A percentile compares a stretch with the other conserved stretches of the same genome.
These are phyloP conservation scores for Naematelia aurantialba DNA, from an alignment of 768 basidiomycete species.

Conservation along the genomic window DNA sequence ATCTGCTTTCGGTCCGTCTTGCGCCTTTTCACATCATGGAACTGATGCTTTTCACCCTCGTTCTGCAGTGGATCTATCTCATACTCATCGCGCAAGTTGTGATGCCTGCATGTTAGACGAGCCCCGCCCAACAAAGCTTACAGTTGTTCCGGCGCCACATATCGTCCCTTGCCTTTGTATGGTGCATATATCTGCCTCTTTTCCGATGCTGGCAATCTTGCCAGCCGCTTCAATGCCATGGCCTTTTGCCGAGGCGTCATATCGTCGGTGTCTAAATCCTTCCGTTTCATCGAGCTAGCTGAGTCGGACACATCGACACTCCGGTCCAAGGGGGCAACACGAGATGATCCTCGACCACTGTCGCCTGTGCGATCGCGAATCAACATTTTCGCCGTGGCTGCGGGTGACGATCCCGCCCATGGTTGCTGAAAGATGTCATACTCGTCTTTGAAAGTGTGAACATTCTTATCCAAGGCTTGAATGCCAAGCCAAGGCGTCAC, in stretches of 20 bases:
- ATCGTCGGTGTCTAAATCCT: conserved; percentile 11
- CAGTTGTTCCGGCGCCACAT: conserved; percentile 32
- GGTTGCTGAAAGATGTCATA: not conserved
- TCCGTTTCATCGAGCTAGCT: not conserved
- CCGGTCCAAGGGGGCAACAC: not conserved
- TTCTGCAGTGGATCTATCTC: conserved; percentile 67
- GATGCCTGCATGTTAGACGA: conserved; percentile 3
- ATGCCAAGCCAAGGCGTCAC: not conserved
- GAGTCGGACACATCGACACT: not conserved
- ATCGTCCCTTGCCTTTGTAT: conserved; percentile 46
- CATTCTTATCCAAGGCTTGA: not conserved
- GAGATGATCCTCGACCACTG: not conserved
- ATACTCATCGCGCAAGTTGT: conserved; percentile 56
- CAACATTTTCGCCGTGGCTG: not conserved
- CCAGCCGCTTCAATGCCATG: conserved; percentile 21
- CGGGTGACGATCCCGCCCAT: not conserved
- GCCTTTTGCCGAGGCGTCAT: conserved; percentile 33
- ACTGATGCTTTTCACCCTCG: conserved; percentile 64
- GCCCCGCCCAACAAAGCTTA: conserved; percentile 12
- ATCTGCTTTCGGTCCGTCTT: conserved; percentile 63
- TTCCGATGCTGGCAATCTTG: conserved; percentile 26
- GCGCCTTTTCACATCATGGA: conserved; percentile 69
- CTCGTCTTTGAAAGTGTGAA: not conserved
- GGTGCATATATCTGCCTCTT: conserved; percentile 29
- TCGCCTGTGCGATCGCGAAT: not conserved